A percentile compares a stretch with the other conserved stretches of the same genome.
Conservation (phyloP, 192 early-diverging fungal genomes). For the Thoreauomyces humboldtii region DNA sequence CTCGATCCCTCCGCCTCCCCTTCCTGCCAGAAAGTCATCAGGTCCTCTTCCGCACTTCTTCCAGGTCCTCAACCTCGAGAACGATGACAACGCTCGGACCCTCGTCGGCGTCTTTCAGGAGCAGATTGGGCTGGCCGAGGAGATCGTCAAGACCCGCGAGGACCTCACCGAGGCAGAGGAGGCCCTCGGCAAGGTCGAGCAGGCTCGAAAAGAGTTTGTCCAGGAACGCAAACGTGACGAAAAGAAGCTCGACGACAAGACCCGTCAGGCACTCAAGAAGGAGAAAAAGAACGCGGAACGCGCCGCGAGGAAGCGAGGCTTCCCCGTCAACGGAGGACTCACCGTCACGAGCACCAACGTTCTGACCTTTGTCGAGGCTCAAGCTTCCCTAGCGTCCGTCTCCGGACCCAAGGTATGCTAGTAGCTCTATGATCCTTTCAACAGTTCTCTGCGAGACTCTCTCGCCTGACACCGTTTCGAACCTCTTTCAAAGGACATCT, state of each 20-base stretch:
- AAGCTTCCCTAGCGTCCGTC: slow-evolving; percentile 23
- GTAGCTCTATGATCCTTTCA: neutral
- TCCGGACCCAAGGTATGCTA: slow-evolving; percentile 21
- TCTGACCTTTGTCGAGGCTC: slow-evolving; percentile 25
- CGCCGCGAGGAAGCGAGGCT: slow-evolving; percentile 25
- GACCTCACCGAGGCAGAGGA: slow-evolving; percentile 21
- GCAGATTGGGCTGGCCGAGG: slow-evolving; percentile 26
- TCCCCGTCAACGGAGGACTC: slow-evolving; percentile 11
- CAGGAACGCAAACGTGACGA: slow-evolving; percentile 26
- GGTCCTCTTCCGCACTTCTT: slow-evolving; percentile 27
- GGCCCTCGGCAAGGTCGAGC: slow-evolving; percentile 27
- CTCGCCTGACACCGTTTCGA: neutral
- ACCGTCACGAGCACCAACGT: slow-evolving; percentile 30
- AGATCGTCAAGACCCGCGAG: slow-evolving; percentile 24
- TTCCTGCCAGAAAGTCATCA: slow-evolving; percentile 1
- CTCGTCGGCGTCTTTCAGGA: slow-evolving; percentile 25
- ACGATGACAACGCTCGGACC: slow-evolving; percentile 10
- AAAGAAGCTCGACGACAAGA: slow-evolving; percentile 25
- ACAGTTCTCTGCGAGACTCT: neutral
- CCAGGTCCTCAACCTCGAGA: slow-evolving; percentile 25
- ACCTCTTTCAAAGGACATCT: slow-evolving; percentile 14
- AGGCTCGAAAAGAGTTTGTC: slow-evolving; percentile 24
- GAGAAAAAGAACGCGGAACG: slow-evolving; percentile 29
- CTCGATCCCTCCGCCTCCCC: neutral
- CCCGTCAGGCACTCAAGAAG: slow-evolving; percentile 22